Conservation (phyloP, 106 monocot species). For the Gastrodia elata region DNA sequence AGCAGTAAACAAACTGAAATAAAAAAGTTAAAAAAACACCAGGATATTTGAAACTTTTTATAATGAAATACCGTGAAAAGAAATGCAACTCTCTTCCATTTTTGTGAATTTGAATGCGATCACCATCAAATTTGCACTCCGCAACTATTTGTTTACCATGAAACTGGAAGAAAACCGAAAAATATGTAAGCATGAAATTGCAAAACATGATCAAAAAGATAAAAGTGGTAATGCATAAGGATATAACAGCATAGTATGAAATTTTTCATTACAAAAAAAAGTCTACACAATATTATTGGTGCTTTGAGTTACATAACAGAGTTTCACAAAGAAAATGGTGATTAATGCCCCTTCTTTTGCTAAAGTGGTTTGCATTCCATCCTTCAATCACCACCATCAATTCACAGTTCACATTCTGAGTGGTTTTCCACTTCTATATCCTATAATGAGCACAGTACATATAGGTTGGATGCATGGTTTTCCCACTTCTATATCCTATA, state of each 20-base stretch:
- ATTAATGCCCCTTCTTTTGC: too few species aligned
- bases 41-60: neutral
- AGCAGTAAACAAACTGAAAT: neutral
- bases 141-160: slow-evolving; percentile 79
- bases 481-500: slow-evolving; percentile 95
- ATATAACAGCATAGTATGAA: too few species aligned
- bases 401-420: too few species aligned
- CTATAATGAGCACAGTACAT: slow-evolving; percentile 16
- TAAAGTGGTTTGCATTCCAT: too few species aligned
- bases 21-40: neutral
- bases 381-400: too few species aligned
- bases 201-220: neutral
- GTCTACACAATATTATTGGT: too few species aligned
- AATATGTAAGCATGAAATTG: neutral
- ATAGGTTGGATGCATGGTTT: too few species aligned
- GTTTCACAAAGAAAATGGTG: too few species aligned
- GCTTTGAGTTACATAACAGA: too few species aligned
- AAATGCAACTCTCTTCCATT: slow-evolving; percentile 80
- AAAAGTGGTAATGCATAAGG: too few species aligned
- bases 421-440: slow-evolving; percentile 97
- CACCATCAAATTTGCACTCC: slow-evolving; percentile 99
- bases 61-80: slow-evolving; percentile 68
- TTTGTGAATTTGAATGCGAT: slow-evolving; percentile 96
- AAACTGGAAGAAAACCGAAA: slow-evolving; percentile 36
- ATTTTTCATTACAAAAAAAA: too few species aligned